phyloP scores from a whole-genome alignment of 208 protist species.

The Tritrichomonas foetus region DNA sequence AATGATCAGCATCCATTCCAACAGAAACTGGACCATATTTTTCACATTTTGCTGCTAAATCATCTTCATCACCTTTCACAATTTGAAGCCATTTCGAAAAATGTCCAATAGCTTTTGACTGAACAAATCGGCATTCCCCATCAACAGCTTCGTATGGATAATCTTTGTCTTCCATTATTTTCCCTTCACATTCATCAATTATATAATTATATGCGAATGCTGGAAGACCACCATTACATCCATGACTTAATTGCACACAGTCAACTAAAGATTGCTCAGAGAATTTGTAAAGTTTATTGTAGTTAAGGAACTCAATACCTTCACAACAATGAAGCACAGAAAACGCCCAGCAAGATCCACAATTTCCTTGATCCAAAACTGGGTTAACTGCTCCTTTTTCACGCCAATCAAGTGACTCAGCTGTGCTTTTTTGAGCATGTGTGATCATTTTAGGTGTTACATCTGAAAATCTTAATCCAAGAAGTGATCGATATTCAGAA shows the following conservation, averaged over 20 bases:
- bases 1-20: no score
- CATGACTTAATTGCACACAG: background rate
- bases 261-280: slow-evolving; percentile 45
- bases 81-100: no score
- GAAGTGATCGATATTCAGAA: no score
- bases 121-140: background rate
- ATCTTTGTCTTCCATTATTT: background rate
- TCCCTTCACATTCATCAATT: background rate
- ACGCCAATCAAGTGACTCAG: background rate
- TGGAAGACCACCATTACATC: background rate
- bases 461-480: no score
- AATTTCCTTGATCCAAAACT: slow-evolving; percentile 54
- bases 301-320: background rate
- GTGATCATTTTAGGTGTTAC: no score
- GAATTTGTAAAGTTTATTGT: background rate
- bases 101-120: no score
- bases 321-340: background rate
- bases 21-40: no score
- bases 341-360: slow-evolving; percentile 63
- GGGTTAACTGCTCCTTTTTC: background rate
- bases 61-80: no score
- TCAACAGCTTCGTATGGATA: background rate
- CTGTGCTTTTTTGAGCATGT: no score
- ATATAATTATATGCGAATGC: background rate
- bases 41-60: no score